Conservation (phyloP, 2,329 filamentous ascomycete species). For the Scleromitrula shiraiana region DNA sequence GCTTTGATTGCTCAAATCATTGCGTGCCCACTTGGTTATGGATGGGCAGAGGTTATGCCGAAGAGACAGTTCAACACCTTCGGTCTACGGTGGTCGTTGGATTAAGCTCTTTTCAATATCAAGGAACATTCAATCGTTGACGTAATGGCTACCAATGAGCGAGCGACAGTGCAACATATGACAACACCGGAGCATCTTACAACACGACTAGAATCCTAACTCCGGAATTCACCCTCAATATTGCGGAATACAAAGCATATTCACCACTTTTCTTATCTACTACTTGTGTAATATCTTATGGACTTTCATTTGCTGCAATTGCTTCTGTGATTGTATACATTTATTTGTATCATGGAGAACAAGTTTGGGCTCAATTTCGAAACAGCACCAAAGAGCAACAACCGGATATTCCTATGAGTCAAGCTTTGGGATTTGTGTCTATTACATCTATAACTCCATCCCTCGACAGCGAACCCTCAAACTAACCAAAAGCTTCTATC, state of each 20-base stretch:
- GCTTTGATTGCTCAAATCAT: constrained; percentile 17
- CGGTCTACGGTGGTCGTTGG: constrained; percentile 49
- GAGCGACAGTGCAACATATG: constrained; percentile 63
- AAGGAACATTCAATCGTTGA: constrained; percentile 64
- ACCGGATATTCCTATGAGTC: constrained; percentile 42
- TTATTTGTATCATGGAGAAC: constrained; percentile 56
- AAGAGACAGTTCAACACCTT: constrained; percentile 34
- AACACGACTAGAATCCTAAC: constrained; percentile 58
- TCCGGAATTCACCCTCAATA: constrained; percentile 53
- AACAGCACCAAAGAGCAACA: neutral
- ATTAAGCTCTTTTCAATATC: constrained; percentile 61
- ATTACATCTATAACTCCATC: no score
- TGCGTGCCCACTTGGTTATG: constrained; percentile 38
- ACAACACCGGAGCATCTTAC: constrained; percentile 59
- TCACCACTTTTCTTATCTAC: constrained; percentile 68
- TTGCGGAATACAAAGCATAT: constrained; percentile 57
- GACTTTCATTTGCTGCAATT: constrained; percentile 64
- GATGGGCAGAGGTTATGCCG: constrained; percentile 41
- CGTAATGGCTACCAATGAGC: constrained; percentile 63
- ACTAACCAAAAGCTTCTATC: neutral
- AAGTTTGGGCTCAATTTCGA: constrained; percentile 43
- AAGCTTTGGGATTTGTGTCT: constrained; percentile 38
- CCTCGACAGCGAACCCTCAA: no score
- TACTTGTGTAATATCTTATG: constrained; percentile 62
- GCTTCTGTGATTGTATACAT: constrained; percentile 60